These are phyloP conservation scores for Aspergillus novoparasiticus DNA, from an alignment of 2,329 filamentous ascomycete species.

Conservation along the genomic window DNA sequence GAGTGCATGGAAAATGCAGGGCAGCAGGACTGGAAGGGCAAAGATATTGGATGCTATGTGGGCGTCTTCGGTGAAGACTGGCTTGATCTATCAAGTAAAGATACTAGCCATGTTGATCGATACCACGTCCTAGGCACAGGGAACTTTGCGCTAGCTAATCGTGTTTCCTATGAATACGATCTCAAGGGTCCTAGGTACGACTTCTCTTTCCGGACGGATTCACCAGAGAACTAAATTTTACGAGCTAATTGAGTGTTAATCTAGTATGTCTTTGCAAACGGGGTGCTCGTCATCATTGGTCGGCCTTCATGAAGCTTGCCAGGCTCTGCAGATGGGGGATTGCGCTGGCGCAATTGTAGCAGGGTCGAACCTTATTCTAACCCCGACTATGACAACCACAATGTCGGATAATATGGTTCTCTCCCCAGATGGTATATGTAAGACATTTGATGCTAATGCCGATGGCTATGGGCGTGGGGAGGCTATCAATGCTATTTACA, in stretches of 20 bases:
- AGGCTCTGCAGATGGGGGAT: slow-evolving; percentile 15
- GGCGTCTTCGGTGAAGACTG: slow-evolving; percentile 30
- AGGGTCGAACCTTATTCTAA: slow-evolving; percentile 37
- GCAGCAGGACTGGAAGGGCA: slow-evolving; percentile 26
- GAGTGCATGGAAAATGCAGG: no score
- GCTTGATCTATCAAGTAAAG: slow-evolving; percentile 21
- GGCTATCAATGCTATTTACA: slow-evolving; percentile 29
- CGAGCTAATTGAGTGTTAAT: no score
- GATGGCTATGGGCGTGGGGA: slow-evolving; percentile 38
- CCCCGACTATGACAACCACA: slow-evolving; percentile 25
- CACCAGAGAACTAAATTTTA: no score
- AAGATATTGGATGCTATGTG: slow-evolving; percentile 32
- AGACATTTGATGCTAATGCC: slow-evolving; percentile 29
- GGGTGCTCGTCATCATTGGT: slow-evolving; percentile 39
- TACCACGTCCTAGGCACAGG: slow-evolving; percentile 11
- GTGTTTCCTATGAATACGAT: slow-evolving; percentile 16
- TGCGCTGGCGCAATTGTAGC: slow-evolving; percentile 31
- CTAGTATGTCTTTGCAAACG: slow-evolving; percentile 25
- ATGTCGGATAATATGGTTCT: slow-evolving; percentile 38
- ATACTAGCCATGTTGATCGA: no score
- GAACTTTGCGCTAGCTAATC: slow-evolving; percentile 15
- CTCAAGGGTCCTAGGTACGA: slow-evolving; percentile 13
- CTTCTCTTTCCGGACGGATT: no score
- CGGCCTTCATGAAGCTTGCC: slow-evolving; percentile 32
- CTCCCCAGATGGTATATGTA: slow-evolving; percentile 29